Base-by-base conservation (phyloP, 1,139 yeast genomes). In the Yamadazyma epiphylla region DNA sequence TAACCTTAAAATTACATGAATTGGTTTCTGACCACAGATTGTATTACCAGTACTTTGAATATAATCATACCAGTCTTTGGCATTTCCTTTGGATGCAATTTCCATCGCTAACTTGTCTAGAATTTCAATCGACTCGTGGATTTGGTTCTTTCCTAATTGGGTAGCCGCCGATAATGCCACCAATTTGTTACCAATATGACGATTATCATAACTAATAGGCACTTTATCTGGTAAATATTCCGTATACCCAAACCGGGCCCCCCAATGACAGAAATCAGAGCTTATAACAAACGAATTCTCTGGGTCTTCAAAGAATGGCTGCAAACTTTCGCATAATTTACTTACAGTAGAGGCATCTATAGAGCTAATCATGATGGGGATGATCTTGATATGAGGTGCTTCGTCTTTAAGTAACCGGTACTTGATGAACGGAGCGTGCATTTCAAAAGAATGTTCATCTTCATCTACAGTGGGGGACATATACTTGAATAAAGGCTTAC, bases 241-340 rank as follows among this genome's bases (percentile, higher is more conserved):
- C 2, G 81, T 79, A 51, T 81, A 88, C 9, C 78, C 80, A 49
- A 88, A 87, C 27, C 94, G 60, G 4, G 70, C 48, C 1, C 96
- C 96, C 98, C 98, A 91, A 51, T 91, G 98, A 51, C 97, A 89
- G 49, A 91, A 94, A 58, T 91, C 99, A 1, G 94, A 77, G 48
- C 95, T 84, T 5, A 91, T 69, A 15, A 86, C 76, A 55, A 91
- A 84, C 2, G 87, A 79, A 48, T 79, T 82, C 21, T 59, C 58
- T 15, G 70, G 68, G 43, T 81, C 74, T 4, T 53, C 55, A 33
- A 87, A 51, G 43, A 70, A 84, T 2, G 80, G 78, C 9, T 59
- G 54, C 30, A 91, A 60, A 0, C 64, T 45, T 1, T 51, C 45
- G 0, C 82, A 80, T 13, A 84, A 49, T 14, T 58, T 54, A 10